A percentile compares a stretch with the other conserved stretches of the same genome.
phyloP scores from a whole-genome alignment of 73 alveolate species.

The Symbiodinium natans region DNA sequence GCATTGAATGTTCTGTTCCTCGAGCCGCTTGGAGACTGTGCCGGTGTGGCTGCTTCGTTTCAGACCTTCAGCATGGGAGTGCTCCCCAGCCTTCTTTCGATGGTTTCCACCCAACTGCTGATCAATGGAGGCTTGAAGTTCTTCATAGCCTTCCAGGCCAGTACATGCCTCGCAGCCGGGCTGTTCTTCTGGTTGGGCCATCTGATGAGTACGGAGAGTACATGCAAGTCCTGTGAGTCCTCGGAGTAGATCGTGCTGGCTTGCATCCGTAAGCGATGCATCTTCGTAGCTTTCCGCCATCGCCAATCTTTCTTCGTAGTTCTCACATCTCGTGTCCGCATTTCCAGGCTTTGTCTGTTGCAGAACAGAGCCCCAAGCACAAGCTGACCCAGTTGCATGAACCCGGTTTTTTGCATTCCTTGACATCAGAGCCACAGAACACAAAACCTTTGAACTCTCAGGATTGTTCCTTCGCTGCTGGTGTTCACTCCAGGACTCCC shows the following conservation, averaged over 20 bases:
- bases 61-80: conserved; percentile 22
- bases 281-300: neutral
- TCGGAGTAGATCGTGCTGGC: neutral
- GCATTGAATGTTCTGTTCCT: conserved; percentile 45
- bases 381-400: neutral
- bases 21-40: conserved; percentile 30
- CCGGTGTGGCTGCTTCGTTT: conserved; percentile 42
- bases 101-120: conserved; percentile 39
- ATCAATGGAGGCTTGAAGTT: conserved; percentile 10
- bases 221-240: conserved; percentile 8
- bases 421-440: neutral
- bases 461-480: neutral
- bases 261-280: neutral
- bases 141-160: conserved; percentile 22
- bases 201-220: neutral
- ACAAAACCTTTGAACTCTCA: neutral
- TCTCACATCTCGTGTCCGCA: neutral
- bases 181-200: conserved; percentile 28
- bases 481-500: too few species aligned
- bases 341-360: neutral
- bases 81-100: conserved; percentile 25
- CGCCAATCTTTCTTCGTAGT: neutral
- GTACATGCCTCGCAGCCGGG: conserved; percentile 39
- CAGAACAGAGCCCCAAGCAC: neutral
- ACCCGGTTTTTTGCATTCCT: neutral